Evolutionary conservation across 345 rosid species (phyloP).

Genomic region (Populus simonii): DNA sequence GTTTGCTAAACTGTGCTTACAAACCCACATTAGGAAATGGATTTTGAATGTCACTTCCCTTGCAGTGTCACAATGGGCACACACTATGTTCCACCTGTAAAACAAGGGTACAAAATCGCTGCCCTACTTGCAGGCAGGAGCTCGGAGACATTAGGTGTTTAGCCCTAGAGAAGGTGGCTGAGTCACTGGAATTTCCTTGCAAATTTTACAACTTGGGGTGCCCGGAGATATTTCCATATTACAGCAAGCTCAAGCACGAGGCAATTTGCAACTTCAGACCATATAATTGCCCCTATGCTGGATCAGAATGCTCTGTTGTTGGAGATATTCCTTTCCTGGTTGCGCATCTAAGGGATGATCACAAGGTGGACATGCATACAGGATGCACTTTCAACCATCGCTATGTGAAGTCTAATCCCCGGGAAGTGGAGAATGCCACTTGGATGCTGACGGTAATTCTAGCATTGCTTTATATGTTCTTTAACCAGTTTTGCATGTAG

Average conservation of each 20-base stretch:
- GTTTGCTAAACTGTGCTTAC: neutral
- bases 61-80: conserved; percentile 81
- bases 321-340: conserved; percentile 75
- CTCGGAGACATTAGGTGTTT: conserved; percentile 82
- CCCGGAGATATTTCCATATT: conserved; percentile 77
- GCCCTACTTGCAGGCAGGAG: conserved; percentile 78
- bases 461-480: neutral
- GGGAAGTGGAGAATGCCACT: conserved; percentile 80
- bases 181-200: conserved; percentile 81
- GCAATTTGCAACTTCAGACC: conserved; percentile 68
- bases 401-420: conserved; percentile 73
- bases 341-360: conserved; percentile 72
- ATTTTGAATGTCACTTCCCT: conserved; percentile 13
- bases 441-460: conserved; percentile 51
- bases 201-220: conserved; percentile 65
- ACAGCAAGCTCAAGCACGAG: conserved; percentile 76
- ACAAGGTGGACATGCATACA: conserved; percentile 79
- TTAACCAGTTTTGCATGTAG: neutral
- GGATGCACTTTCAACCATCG: conserved; percentile 81
- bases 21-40: neutral
- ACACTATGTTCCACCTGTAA: conserved; percentile 81
- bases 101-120: conserved; percentile 67
- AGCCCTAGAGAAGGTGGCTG: conserved; percentile 77
- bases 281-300: conserved; percentile 74
- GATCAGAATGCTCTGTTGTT: conserved; percentile 59